These are phyloP conservation scores for Monosporascus ibericus DNA, from an alignment of 2,329 filamentous ascomycete genomes.

Conservation along the genomic window DNA sequence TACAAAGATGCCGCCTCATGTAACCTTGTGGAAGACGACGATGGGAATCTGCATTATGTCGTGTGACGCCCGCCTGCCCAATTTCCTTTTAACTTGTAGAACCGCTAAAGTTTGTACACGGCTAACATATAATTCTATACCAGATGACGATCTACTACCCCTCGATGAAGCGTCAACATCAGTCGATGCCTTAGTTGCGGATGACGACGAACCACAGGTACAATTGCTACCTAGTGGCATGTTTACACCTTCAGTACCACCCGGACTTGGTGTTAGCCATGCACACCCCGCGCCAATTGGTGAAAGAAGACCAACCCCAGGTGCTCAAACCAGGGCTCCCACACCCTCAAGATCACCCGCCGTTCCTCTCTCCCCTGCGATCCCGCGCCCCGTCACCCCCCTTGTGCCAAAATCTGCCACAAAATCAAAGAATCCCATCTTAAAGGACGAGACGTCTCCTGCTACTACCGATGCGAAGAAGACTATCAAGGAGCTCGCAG, in stretches of 20 bases:
- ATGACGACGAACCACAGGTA: conserved; percentile 30
- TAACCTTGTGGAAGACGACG: conserved; percentile 54
- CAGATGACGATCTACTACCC: conserved; percentile 58
- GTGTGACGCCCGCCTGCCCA: conserved; percentile 37
- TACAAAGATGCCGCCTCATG: conserved; percentile 30
- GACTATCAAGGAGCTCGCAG: conserved; percentile 38
- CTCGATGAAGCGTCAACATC: conserved; percentile 56
- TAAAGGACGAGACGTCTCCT: conserved; percentile 11
- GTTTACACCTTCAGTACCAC: conserved; percentile 36
- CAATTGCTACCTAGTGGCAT: conserved; percentile 13
- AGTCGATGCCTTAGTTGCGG: conserved; percentile 65
- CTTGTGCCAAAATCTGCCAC: conserved; percentile 17
- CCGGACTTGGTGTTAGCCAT: conserved; percentile 37
- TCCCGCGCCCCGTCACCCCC: conserved; percentile 27
- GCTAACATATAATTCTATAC: conserved; percentile 37
- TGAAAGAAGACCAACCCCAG: conserved; percentile 14
- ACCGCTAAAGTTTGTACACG: conserved; percentile 15
- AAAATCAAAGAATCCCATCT: conserved; percentile 20
- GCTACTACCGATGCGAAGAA: conserved; percentile 31
- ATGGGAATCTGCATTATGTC: conserved; percentile 42
- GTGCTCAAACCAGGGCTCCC: conserved; percentile 12
- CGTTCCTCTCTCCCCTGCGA: conserved; percentile 5
- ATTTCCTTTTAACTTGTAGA: conserved; percentile 23
- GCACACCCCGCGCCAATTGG: conserved; percentile 25
- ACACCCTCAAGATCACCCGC: conserved; percentile 16